Conservation (phyloP, 164 flowering plant genomes). For the Tinospora cordifolia region DNA sequence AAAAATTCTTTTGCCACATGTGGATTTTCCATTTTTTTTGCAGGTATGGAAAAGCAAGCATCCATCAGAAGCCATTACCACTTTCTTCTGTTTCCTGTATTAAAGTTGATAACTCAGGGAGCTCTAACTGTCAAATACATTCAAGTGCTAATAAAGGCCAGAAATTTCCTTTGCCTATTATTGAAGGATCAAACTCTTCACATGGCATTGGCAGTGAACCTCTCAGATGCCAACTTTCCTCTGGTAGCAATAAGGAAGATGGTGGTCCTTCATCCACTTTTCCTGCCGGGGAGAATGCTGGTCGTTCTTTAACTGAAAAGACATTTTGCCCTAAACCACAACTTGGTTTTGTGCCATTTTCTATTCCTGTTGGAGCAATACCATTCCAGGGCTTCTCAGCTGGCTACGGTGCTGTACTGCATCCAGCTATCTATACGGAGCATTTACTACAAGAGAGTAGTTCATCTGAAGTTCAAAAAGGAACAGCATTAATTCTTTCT, state of each 20-base stretch:
- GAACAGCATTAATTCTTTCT: slow-evolving; percentile 8
- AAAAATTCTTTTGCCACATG: not conserved
- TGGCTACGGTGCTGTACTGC: slow-evolving; percentile 21
- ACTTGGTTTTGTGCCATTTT: slow-evolving; percentile 15
- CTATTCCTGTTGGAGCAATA: slow-evolving; percentile 22
- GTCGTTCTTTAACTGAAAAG: slow-evolving; percentile 15
- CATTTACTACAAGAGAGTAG: slow-evolving; percentile 15
- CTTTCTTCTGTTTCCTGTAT: slow-evolving; percentile 12
- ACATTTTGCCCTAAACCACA: slow-evolving; percentile 18
- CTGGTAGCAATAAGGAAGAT: slow-evolving; percentile 14
- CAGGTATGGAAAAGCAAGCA: slow-evolving; percentile 21
- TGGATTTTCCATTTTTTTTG: slow-evolving; percentile 9
- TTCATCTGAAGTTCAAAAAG: slow-evolving; percentile 14
- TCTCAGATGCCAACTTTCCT: slow-evolving; percentile 7
- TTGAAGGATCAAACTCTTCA: slow-evolving; percentile 6
- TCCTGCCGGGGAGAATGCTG: slow-evolving; percentile 11
- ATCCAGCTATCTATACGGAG: slow-evolving; percentile 20
- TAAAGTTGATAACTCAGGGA: slow-evolving; percentile 6
- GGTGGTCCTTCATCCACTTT: slow-evolving; percentile 1
- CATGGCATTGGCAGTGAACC: slow-evolving; percentile 15
- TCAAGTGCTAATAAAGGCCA: slow-evolving; percentile 10
- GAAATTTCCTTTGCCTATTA: slow-evolving; percentile 3
- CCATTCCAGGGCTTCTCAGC: slow-evolving; percentile 21
- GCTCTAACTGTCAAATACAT: slow-evolving; percentile 6
- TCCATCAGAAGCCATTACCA: slow-evolving; percentile 12